Evolutionary conservation across 306 rosid species (phyloP), one percentile per base, ranked within the genome.

Genomic region (Carpinus viminea): DNA sequence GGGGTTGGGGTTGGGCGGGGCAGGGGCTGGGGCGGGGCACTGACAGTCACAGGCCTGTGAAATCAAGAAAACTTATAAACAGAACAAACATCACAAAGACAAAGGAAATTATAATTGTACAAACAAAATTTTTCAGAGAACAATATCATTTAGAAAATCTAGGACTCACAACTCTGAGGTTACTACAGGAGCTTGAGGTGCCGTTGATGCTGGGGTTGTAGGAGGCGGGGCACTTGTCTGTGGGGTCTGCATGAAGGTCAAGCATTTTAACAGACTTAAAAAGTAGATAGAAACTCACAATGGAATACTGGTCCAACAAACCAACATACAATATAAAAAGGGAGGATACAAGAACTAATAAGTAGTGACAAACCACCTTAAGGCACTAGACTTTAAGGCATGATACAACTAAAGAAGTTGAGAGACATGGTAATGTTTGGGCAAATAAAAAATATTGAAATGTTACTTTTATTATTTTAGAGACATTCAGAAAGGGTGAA

Each of bases 211-310:
- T 20, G 88, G 77, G 50, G 86, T 66, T 46, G 89, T 64, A 43
- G 90, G 68, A 73, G 88, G 86, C 73, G 88, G 78, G 70, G 86
- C 79, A 86, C 86, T 89, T 36, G 90, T 80, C 75, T 86, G 91
- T 54, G 90, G 87, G 9, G 86, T 75, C 91, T 79, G 75, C 51
- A 45, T 16, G 38, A 41, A 68, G 48, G n/a, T 16, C 20, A 21
- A 0, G 36, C 20, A 11, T 3, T 41, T 0, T 21, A 18, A 76
- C 5, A 12, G 3, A 21, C 20, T 41, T 48, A 26, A 38, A 38
- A 75, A 15, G 34, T 34, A 70, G 6, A 50, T 52, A 70, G 34
- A 70, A 36, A 43, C 55, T 11, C 55, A 18, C 24, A 8, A 55
- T 20, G 16, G 62, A 56, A 56, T 20, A 3, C 1, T 18, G 28